phyloP scores from a whole-genome alignment of 148 eudicot species.

The Drosera capensis region DNA sequence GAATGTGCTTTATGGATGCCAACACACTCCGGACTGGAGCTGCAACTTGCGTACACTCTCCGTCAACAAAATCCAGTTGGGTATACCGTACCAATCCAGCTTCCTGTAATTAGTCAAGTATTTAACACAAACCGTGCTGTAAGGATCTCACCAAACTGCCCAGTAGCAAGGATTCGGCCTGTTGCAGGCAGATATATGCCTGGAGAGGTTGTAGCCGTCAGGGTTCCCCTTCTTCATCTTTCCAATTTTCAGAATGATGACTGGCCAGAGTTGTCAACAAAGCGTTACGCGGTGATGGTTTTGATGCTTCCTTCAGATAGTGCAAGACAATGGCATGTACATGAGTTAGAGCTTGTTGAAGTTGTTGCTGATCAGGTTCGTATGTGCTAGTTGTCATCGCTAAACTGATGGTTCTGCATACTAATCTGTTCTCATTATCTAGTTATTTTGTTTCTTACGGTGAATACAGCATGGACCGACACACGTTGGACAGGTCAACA shows the following conservation, averaged over 20 bases:
- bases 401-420: not conserved
- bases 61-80: constrained; percentile 82
- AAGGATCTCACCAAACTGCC: constrained; percentile 70
- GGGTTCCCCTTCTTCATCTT: constrained; percentile 88
- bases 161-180: constrained; percentile 68
- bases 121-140: constrained; percentile 65
- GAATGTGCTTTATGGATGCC: constrained; percentile 99
- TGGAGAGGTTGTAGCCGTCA: constrained; percentile 93
- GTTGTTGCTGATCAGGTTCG: constrained; percentile 96
- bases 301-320: constrained; percentile 89
- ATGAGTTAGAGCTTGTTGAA: constrained; percentile 95
- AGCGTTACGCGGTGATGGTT: constrained; percentile 89
- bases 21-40: constrained; percentile 69
- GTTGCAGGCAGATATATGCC: constrained; percentile 54
- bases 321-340: constrained; percentile 89
- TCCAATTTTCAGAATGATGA: constrained; percentile 77
- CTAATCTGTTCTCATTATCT: too few relatives aligned
- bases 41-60: constrained; percentile 86
- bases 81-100: constrained; percentile 74
- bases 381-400: not conserved
- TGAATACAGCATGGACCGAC: too few relatives aligned
- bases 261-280: constrained; percentile 96
- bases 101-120: constrained; percentile 70
- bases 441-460: too few relatives aligned
- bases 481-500: too few relatives aligned